Base-by-base conservation (phyloP, 805 yeast species). In the Cyberlindnera maritima region DNA sequence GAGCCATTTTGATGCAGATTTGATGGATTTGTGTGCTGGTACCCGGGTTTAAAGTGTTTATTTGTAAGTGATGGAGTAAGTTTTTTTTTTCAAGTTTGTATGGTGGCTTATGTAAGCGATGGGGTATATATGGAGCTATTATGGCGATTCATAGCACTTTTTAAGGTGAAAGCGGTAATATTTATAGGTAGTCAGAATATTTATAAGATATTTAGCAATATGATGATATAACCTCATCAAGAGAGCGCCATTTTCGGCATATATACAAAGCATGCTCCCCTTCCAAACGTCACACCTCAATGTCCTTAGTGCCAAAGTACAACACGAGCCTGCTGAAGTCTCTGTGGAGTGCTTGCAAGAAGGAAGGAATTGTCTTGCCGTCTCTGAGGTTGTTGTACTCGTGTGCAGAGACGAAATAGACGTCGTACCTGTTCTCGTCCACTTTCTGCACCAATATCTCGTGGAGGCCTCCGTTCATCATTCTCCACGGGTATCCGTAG, bases 1-100 rank as follows among this genome's bases (percentile, higher is more conserved):
- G 63, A 36, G 69, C 61, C 73, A 68, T 70, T 23, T 40, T n/a
- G n/a, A n/a, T n/a, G n/a, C n/a, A n/a, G n/a, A n/a, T n/a, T 58
- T 43, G 20, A 9, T 20, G 12, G 29, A 14, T 34, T 33, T 20
- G 4, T 14, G 28, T 13, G 18, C 14, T 43, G 20, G 21, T 17
- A n/a, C 4, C 4, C 5, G 8, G 35, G n/a, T n/a, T 17, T 8
- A n/a, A n/a, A n/a, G n/a, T n/a, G n/a, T n/a, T n/a, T 32, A 17
- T 32, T 8, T 32, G 14, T 32, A 8, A 14, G n/a, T n/a, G n/a
- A n/a, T n/a, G n/a, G n/a, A n/a, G n/a, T n/a, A n/a, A n/a, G n/a
- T n/a, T n/a, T n/a, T n/a, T n/a, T n/a, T n/a, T n/a, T n/a, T n/a
- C n/a, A n/a, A n/a, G n/a, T n/a, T n/a, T n/a, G n/a, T n/a, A n/a